Conservation (phyloP, 352 stramenopile genomes). For the Saprolegnia diclina region DNA sequence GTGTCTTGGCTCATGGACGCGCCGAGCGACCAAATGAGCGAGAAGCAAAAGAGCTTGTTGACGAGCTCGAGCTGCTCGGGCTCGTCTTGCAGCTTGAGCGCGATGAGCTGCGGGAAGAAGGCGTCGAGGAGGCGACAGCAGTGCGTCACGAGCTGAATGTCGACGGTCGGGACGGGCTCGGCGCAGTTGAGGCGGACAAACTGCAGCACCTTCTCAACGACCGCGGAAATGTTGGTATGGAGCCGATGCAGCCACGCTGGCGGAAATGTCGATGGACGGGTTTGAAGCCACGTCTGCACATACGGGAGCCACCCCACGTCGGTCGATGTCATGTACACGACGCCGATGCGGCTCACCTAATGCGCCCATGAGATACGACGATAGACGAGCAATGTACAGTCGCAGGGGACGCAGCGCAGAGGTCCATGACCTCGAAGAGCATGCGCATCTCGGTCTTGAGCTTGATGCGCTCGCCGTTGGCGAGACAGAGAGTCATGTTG, state of each 20-base stretch:
- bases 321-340: constrained; percentile 73
- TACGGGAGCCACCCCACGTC: constrained; percentile 89
- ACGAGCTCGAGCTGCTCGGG: constrained; percentile 41
- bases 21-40: constrained; percentile 87
- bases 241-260: constrained; percentile 38
- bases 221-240: constrained; percentile 43
- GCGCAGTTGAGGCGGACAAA: constrained; percentile 72
- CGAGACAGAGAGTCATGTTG: constrained; percentile 93
- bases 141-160: constrained; percentile 85
- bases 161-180: constrained; percentile 83
- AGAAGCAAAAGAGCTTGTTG: constrained; percentile 84
- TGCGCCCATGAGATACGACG: constrained; percentile 34
- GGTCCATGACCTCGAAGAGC: constrained; percentile 92
- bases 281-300: constrained; percentile 84
- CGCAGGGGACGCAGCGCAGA: constrained; percentile 85
- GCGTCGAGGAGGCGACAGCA: constrained; percentile 83
- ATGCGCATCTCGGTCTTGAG: constrained; percentile 88
- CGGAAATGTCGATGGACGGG: constrained; percentile 47
- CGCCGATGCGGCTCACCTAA: constrained; percentile 56
- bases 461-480: constrained; percentile 91
- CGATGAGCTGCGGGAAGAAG: constrained; percentile 49
- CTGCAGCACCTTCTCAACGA: constrained; percentile 65
- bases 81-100: constrained; percentile 28
- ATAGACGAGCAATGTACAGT: constrained; percentile 49
- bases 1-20: constrained; percentile 74